Base-by-base conservation (phyloP, 208 protist species). In the Vickermania spadyakhi region DNA sequence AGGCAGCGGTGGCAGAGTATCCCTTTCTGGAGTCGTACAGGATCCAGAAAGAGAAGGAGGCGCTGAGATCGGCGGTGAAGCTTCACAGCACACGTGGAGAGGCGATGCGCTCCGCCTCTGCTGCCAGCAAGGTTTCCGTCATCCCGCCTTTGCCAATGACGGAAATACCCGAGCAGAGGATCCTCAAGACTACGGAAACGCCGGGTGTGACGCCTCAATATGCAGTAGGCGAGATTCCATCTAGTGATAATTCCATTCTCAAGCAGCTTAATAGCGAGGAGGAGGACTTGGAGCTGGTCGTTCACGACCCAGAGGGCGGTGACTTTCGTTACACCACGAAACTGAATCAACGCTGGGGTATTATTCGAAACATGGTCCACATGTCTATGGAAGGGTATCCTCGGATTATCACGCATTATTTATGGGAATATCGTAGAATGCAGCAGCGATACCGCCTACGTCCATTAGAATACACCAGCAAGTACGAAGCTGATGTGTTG, bases 341-440 rank as follows among this genome's bases (percentile, higher is more conserved):
- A 23, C 79, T 52, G 55, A 25, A 28, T 14, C 70, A 84, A 54
- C 73, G 78, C 52, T 62, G 79, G 45, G 60, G 60, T 31, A 88
- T 92, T 62, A 63, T 95, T 18, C 81, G 83, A 36, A 92, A 92
- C 69, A 92, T 95, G 11, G 54, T 84, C n/a, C 89, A 95, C 73
- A 95, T 95, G 85, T 89, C 89, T 77, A 89, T 81, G 29, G 84
- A 92, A 61, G 89, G 85, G 56, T 95, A 92, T 58, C 88, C 88
- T 18, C 84, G 84, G 58, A 89, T 95, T 73, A 63, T 95, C 51
- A 80, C 84, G 29, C 83, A 85, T 62, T 95, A 95, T 74, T 70
- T 95, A n/a, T 91, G 84, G 81, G 81, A 94, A 72, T 80, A 92
- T 62, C 65, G 65, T 28, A 58, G 72, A 36, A 84, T 91, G 83